These are phyloP conservation scores for Ormosia semicastrata DNA, from an alignment of 306 rosid species.

Conservation along the genomic window DNA sequence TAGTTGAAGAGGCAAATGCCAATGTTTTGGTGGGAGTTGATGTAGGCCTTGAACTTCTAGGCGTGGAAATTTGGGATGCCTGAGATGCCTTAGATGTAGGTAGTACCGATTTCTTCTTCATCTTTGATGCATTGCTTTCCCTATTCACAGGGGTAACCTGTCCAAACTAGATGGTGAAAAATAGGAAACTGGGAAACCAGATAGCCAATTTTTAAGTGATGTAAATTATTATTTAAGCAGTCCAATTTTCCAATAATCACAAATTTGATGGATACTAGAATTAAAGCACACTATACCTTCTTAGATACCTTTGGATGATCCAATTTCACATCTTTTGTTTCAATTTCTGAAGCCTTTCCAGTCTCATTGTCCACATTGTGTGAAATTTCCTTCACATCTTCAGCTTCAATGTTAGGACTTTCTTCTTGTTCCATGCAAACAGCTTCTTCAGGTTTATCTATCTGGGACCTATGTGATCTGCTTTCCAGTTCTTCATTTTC, in stretches of 20 bases:
- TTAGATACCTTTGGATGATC: slow-evolving; percentile 36
- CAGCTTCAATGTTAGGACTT: slow-evolving; percentile 33
- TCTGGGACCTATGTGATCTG: slow-evolving; percentile 23
- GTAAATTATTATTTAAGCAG: background rate
- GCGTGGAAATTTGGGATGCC: slow-evolving; percentile 48
- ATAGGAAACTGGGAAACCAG: slow-evolving; percentile 2
- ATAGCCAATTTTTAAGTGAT: background rate
- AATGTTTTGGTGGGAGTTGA: slow-evolving; percentile 35
- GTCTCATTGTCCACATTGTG: slow-evolving; percentile 21
- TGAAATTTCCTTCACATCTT: slow-evolving; percentile 31
- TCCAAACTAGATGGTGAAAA: slow-evolving; percentile 16
- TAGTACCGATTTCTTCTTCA: slow-evolving; percentile 46
- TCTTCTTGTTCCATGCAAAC: slow-evolving; percentile 29
- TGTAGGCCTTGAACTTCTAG: slow-evolving; percentile 43
- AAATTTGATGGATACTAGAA: background rate
- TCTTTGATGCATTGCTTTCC: slow-evolving; percentile 41
- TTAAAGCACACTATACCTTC: slow-evolving; percentile 39
- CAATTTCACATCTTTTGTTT: slow-evolving; percentile 35
- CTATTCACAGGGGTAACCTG: slow-evolving; percentile 48
- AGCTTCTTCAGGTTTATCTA: slow-evolving; percentile 41
- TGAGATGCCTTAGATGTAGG: slow-evolving; percentile 47
- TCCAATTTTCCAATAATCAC: background rate
- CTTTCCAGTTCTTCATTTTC: slow-evolving; percentile 38
- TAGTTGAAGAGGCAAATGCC: slow-evolving; percentile 37
- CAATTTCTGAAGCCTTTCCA: slow-evolving; percentile 37